Evolutionary conservation across 257 asterid species (phyloP).

Genomic region (Ajuga chamaepitys): DNA sequence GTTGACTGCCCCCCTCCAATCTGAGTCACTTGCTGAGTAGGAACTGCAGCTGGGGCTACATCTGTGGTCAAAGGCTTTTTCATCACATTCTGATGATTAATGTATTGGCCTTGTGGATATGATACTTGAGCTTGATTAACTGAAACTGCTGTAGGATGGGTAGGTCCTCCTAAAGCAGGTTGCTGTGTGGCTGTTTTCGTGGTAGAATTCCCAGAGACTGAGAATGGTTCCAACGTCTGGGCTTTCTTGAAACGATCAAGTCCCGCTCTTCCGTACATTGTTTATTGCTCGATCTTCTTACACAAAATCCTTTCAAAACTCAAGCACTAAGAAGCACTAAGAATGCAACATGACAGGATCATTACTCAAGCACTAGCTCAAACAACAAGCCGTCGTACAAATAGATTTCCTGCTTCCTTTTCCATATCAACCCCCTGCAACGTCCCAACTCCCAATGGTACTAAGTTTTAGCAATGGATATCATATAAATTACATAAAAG

Average conservation of each 20-base stretch:
- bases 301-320: conserved; percentile 2
- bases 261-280: conserved; percentile 85
- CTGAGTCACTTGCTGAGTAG: conserved; percentile 60
- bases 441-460: conserved; percentile 10
- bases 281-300: conserved; percentile 16
- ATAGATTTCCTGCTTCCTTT: conserved; percentile 10
- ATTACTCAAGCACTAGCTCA: background rate
- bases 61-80: conserved; percentile 33
- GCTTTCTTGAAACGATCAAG: conserved; percentile 97
- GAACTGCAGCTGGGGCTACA: conserved; percentile 23
- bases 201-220: conserved; percentile 48
- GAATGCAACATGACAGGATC: conserved; percentile 8
- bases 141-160: conserved; percentile 23
- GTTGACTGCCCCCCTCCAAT: conserved; percentile 88
- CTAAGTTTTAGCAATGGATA: conserved; percentile 6
- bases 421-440: conserved; percentile 16
- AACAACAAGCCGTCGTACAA: conserved; percentile 7
- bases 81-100: conserved; percentile 28
- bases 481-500: background rate
- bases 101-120: conserved; percentile 29
- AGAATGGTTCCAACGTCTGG: conserved; percentile 73
- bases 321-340: conserved; percentile 7
- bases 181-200: conserved; percentile 25
- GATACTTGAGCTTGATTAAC: conserved; percentile 34
- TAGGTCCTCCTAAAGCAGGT: conserved; percentile 19